Evolutionary conservation across 441 rosid species (phyloP).

Genomic region (Croton setiger): DNA sequence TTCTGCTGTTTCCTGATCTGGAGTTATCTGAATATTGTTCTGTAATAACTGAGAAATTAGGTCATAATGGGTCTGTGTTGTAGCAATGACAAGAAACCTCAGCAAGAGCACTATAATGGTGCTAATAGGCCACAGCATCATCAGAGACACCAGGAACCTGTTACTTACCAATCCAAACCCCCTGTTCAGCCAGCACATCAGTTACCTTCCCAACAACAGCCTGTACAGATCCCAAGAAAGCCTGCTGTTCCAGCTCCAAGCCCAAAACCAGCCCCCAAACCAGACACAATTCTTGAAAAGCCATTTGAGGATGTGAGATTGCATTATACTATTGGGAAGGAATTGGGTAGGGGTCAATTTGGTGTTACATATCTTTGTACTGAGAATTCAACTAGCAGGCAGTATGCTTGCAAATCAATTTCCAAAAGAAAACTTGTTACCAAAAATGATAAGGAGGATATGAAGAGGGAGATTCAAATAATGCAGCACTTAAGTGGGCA

Average conservation of each 20-base stretch:
- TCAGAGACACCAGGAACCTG: slow-evolving; percentile 28
- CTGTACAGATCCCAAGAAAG: slow-evolving; percentile 35
- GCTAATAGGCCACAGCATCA: slow-evolving; percentile 18
- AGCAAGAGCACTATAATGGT: slow-evolving; percentile 35
- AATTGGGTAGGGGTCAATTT: slow-evolving; percentile 87
- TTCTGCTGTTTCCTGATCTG: slow-evolving; percentile 11
- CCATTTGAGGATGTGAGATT: slow-evolving; percentile 56
- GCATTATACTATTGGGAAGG: slow-evolving; percentile 50
- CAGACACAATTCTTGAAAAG: slow-evolving; percentile 62
- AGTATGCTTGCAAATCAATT: slow-evolving; percentile 82
- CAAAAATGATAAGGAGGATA: slow-evolving; percentile 68
- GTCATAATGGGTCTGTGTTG: slow-evolving; percentile 55
- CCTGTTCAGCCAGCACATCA: slow-evolving; percentile 30
- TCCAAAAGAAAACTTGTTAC: slow-evolving; percentile 70
- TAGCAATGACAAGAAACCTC: slow-evolving; percentile 39
- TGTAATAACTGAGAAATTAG: slow-evolving; percentile 12
- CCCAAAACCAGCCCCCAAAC: slow-evolving; percentile 26
- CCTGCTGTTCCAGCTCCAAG: slow-evolving; percentile 27
- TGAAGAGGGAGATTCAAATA: slow-evolving; percentile 71
- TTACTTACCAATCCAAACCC: slow-evolving; percentile 18
- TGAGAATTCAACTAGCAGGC: slow-evolving; percentile 61
- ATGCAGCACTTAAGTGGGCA: slow-evolving; percentile 89
- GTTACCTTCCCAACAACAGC: slow-evolving; percentile 23
- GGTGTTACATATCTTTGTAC: slow-evolving; percentile 81
- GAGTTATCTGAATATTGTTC: slow-evolving; percentile 8